phyloP scores from a whole-genome alignment of 768 basidiomycete genomes.

The Rubroboletus pulcherrimus region DNA sequence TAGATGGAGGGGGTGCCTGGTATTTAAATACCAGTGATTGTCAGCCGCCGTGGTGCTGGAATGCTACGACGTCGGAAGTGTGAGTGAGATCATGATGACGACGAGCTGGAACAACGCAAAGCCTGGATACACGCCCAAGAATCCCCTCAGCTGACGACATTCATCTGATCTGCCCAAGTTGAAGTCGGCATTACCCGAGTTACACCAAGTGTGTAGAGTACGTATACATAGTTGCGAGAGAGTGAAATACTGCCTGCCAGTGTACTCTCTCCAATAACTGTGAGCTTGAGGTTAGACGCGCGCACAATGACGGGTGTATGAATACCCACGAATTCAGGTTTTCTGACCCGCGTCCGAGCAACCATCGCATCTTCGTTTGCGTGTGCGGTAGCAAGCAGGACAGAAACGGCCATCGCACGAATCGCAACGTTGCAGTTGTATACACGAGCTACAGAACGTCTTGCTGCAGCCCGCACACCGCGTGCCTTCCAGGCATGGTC shows the following conservation, averaged over 20 bases:
- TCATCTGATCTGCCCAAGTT: too few relatives aligned
- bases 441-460: constrained; percentile 14
- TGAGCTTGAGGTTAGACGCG: neutral
- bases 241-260: neutral
- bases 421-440: constrained; percentile 1
- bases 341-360: neutral
- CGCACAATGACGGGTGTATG: neutral
- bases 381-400: neutral
- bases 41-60: neutral
- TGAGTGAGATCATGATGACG: neutral
- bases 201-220: neutral
- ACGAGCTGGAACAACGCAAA: too few relatives aligned
- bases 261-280: neutral
- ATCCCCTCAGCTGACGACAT: neutral
- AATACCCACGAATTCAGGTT: neutral
- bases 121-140: too few relatives aligned
- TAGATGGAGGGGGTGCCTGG: neutral
- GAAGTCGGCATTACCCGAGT: neutral
- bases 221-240: neutral
- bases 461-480: constrained; percentile 14
- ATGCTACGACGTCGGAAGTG: neutral
- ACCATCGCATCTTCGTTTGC: neutral
- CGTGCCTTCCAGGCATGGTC: constrained; percentile 3
- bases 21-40: neutral
- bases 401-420: constrained; percentile 9